A percentile compares a stretch with the other conserved stretches of the same genome.
phyloP scores from a whole-genome alignment of 208 protist genomes.

The Vickermania spadyakhi region DNA sequence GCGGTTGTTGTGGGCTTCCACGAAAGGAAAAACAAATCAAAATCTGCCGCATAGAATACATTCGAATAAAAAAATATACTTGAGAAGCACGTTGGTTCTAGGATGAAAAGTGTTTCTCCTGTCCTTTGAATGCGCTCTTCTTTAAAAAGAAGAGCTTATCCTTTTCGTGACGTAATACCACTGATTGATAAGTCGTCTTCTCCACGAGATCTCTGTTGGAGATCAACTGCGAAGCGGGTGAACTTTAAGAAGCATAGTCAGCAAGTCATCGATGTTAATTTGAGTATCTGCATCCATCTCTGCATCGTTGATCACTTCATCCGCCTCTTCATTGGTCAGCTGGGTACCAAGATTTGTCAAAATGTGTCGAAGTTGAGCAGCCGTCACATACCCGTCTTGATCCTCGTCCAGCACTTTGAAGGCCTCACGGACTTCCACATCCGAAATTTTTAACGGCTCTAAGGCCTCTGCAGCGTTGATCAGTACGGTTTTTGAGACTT shows the following conservation, averaged over 20 bases:
- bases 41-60: too few relatives aligned
- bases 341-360: constrained; percentile 90
- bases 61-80: too few relatives aligned
- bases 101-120: too few relatives aligned
- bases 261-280: constrained; percentile 80
- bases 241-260: constrained; percentile 32
- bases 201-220: too few relatives aligned
- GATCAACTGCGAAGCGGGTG: not conserved
- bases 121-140: too few relatives aligned
- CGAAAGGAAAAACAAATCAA: too few relatives aligned
- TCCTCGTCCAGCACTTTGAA: constrained; percentile 93
- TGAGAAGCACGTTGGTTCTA: too few relatives aligned
- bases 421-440: constrained; percentile 90
- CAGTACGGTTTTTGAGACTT: constrained; percentile 89
- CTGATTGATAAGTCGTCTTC: too few relatives aligned
- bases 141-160: too few relatives aligned
- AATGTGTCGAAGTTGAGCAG: constrained; percentile 90
- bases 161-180: too few relatives aligned
- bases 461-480: constrained; percentile 64
- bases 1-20: too few relatives aligned
- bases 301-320: constrained; percentile 69
- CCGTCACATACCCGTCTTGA: constrained; percentile 87
- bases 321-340: constrained; percentile 81
- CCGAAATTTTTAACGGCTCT: constrained; percentile 30
- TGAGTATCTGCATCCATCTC: constrained; percentile 81